phyloP scores from a whole-genome alignment of 768 basidiomycete genomes.

The Exsudoporus frostii region DNA sequence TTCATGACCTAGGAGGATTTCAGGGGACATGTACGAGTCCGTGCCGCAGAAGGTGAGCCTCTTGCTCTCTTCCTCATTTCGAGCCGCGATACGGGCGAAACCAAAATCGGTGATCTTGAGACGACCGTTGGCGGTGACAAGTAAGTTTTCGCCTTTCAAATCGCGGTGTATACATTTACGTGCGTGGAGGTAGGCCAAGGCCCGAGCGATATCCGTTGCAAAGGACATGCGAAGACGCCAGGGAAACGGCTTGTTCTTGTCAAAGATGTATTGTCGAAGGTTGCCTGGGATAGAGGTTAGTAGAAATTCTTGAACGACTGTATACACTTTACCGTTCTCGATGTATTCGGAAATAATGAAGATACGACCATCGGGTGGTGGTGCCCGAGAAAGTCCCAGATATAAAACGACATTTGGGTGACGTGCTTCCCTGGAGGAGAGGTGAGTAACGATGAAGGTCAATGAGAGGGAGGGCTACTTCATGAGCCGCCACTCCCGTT shows the following conservation, averaged over 20 bases:
- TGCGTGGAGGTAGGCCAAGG: conserved; percentile 96
- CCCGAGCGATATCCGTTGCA: conserved; percentile 90
- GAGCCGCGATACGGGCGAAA: conserved; percentile 90
- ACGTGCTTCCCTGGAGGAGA: conserved; percentile 60
- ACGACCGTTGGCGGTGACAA: conserved; percentile 91
- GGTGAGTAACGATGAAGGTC: background rate
- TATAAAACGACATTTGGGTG: conserved; percentile 94
- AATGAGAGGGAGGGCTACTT: conserved; percentile 43
- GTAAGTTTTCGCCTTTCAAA: conserved; percentile 94
- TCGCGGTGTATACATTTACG: conserved; percentile 87
- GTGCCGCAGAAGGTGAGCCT: conserved; percentile 87
- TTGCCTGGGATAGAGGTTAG: conserved; percentile 43
- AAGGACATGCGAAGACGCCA: conserved; percentile 95
- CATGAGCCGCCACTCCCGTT: conserved; percentile 98
- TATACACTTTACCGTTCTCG: conserved; percentile 56
- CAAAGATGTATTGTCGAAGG: conserved; percentile 85
- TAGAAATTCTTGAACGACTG: background rate
- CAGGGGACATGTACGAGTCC: conserved; percentile 95
- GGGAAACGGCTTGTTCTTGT: conserved; percentile 78
- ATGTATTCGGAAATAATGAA: conserved; percentile 96
- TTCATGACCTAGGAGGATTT: conserved; percentile 86
- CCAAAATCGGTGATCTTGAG: conserved; percentile 99
- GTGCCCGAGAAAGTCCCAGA: conserved; percentile 83
- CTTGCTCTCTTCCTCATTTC: conserved; percentile 86
- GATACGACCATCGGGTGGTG: conserved; percentile 76